These are phyloP conservation scores for Papiliotrema flavescens DNA, from an alignment of 1,284 basidiomycete genomes.

Conservation along the genomic window DNA sequence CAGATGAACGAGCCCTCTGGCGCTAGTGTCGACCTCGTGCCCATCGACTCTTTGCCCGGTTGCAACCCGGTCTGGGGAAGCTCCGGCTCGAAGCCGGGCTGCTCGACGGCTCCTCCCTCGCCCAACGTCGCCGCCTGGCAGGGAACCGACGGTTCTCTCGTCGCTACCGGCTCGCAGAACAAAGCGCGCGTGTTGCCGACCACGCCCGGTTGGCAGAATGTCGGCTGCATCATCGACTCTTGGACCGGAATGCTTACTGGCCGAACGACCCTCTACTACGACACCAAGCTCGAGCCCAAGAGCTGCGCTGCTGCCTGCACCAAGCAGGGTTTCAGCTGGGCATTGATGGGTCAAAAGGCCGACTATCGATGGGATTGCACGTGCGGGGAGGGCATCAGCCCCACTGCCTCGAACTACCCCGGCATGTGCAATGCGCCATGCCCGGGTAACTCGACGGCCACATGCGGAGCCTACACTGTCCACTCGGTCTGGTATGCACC, in stretches of 20 bases:
- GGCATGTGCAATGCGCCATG: conserved; percentile 26
- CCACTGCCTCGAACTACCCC: conserved; percentile 13
- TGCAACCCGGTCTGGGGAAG: conserved; percentile 31
- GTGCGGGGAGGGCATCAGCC: conserved; percentile 21
- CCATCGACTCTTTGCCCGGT: conserved; percentile 23
- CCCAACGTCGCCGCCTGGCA: conserved; percentile 21
- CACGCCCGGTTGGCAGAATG: conserved; percentile 22
- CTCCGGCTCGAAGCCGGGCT: conserved; percentile 23
- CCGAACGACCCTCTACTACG: conserved; percentile 2
- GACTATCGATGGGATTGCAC: conserved; percentile 9
- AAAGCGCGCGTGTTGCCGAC: conserved; percentile 13
- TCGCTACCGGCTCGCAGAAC: conserved; percentile 12
- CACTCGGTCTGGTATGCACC: conserved; percentile 5
- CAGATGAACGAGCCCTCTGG: conserved; percentile 19
- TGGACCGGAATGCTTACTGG: conserved; percentile 1
- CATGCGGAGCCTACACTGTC: conserved; percentile 23
- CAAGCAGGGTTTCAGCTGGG: conserved; percentile 17
- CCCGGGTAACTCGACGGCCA: conserved; percentile 26
- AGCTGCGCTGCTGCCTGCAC: conserved; percentile 17
- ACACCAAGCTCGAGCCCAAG: conserved; percentile 8
- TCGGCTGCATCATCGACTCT: conserved; percentile 24
- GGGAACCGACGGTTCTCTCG: conserved; percentile 21
- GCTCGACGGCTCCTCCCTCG: conserved; percentile 10
- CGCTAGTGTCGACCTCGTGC: conserved; percentile 22
- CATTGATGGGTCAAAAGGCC: conserved; percentile 3